Conservation (phyloP, 805 yeast species). For the Priceomyces castillae region DNA sequence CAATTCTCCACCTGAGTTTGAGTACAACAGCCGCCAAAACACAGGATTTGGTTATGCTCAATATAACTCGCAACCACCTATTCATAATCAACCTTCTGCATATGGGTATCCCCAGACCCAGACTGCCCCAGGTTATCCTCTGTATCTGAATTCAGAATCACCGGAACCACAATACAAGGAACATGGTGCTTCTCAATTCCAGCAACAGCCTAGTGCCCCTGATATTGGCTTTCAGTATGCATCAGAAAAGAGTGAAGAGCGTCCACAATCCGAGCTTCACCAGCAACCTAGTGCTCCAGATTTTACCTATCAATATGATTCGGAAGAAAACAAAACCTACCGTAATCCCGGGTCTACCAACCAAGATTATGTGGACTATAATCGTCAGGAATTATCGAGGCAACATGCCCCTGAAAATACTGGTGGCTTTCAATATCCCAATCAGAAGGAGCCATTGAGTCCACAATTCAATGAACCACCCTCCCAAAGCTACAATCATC, state of each 20-base stretch:
- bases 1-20: background rate
- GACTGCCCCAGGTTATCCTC: constrained; percentile 1
- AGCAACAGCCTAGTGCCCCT: constrained; percentile 1
- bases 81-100: constrained; percentile 1
- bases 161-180: background rate
- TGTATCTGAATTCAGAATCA: background rate
- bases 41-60: background rate
- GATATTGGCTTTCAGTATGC: background rate
- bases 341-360: background rate
- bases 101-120: constrained; percentile 2
- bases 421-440: background rate
- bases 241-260: background rate
- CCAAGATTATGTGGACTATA: background rate
- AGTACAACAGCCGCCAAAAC: background rate
- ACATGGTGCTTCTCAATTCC: too few species aligned
- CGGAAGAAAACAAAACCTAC: background rate
- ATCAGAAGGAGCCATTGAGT: background rate
- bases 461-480: background rate
- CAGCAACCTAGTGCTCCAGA: constrained; percentile 1
- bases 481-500: background rate
- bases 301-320: background rate
- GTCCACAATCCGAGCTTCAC: background rate
- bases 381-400: background rate
- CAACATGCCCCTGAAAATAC: background rate
- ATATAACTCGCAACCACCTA: background rate